A percentile compares a stretch with the other conserved stretches of the same genome.
Conservation (phyloP, 192 early-diverging fungal species). For the Entrophospora sp. region DNA sequence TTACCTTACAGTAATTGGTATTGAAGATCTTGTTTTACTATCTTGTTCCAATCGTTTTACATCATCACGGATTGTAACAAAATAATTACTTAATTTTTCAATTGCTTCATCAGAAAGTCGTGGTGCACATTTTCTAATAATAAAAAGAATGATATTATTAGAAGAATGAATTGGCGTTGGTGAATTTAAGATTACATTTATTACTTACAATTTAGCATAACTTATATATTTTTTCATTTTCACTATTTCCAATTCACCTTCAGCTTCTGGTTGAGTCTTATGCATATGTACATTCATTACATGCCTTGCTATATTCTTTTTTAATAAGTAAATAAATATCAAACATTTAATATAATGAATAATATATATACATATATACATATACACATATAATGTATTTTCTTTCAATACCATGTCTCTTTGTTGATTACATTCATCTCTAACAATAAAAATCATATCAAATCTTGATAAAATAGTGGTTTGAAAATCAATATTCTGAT, state of each 20-base stretch:
- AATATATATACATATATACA: too few relatives aligned
- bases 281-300: conserved; percentile 93
- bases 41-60: conserved; percentile 71
- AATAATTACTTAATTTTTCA: conserved; percentile 87
- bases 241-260: conserved; percentile 82
- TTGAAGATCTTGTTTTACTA: conserved; percentile 63
- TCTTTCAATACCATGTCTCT: conserved; percentile 85
- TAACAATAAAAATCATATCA: conserved; percentile 99
- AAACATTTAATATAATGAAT: neutral
- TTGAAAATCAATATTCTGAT: conserved; percentile 97
- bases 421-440: conserved; percentile 91
- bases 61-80: conserved; percentile 83
- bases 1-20: conserved; percentile 92
- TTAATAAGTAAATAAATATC: conserved; percentile 1
- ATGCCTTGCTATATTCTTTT: conserved; percentile 92
- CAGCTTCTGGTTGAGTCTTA: conserved; percentile 48
- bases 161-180: too few relatives aligned
- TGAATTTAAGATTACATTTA: too few relatives aligned
- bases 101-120: conserved; percentile 81
- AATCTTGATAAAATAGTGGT: conserved; percentile 98
- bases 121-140: conserved; percentile 82
- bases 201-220: conserved; percentile 76
- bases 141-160: neutral
- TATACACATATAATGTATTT: too few relatives aligned
- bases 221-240: conserved; percentile 95